phyloP scores from a whole-genome alignment of 495 filamentous ascomycete genomes.

The Aspergillus coremiiformis region DNA sequence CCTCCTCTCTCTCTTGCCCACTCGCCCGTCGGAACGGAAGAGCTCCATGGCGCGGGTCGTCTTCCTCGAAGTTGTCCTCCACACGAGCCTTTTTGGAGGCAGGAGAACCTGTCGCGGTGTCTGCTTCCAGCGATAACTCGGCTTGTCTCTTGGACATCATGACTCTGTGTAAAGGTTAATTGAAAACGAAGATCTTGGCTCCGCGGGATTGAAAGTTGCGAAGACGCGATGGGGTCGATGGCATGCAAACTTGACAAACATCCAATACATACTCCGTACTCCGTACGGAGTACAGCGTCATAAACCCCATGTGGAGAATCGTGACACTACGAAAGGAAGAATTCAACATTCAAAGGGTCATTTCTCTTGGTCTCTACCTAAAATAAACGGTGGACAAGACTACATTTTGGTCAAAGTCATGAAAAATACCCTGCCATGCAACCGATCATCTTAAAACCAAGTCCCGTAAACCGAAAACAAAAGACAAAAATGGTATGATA shows the following conservation, averaged over 20 bases:
- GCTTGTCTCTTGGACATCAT: slow-evolving; percentile 73
- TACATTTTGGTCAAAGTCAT: slow-evolving; percentile 14
- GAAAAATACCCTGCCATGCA: slow-evolving; percentile 15
- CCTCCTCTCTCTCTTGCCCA: slow-evolving; percentile 25
- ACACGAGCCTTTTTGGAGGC: slow-evolving; percentile 69
- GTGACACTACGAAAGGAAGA: background rate
- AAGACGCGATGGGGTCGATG: slow-evolving; percentile 11
- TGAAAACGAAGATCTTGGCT: background rate
- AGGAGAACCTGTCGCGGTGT: slow-evolving; percentile 53
- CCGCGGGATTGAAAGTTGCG: slow-evolving; percentile 9
- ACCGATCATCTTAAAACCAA: slow-evolving; percentile 16
- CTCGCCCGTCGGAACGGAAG: slow-evolving; percentile 30
- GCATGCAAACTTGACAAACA: slow-evolving; percentile 43
- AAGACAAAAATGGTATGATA: slow-evolving; percentile 34
- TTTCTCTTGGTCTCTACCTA: slow-evolving; percentile 13
- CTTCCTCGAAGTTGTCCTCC: slow-evolving; percentile 42
- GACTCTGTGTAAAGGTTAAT: slow-evolving; percentile 13
- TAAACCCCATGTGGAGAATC: background rate
- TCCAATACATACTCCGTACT: no score
- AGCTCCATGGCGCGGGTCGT: slow-evolving; percentile 33
- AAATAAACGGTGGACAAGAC: slow-evolving; percentile 5
- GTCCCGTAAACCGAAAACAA: slow-evolving; percentile 22
- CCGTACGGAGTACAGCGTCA: slow-evolving; percentile 9
- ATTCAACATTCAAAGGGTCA: background rate
- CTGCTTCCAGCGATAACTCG: slow-evolving; percentile 65